Evolutionary conservation across 2,329 filamentous ascomycete species (phyloP).

Genomic region (Hypoxylon sp.): DNA sequence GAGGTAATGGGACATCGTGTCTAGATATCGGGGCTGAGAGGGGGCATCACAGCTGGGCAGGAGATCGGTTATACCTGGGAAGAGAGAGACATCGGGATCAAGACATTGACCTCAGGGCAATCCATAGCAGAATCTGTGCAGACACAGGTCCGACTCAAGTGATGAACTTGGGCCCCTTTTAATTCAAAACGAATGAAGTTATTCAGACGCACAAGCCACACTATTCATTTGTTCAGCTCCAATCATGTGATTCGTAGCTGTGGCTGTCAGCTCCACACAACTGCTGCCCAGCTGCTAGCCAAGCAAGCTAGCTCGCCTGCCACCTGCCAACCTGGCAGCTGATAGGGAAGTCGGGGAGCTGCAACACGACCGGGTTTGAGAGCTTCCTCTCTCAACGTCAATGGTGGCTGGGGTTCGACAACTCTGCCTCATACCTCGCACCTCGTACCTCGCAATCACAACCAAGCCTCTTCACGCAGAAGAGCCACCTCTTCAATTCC

Average conservation of each 20-base stretch:
- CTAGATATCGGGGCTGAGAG: neutral
- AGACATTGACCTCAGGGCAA: neutral
- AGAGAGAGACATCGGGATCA: neutral
- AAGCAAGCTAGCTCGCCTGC: no score
- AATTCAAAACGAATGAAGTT: no score
- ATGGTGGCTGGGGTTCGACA: constrained; percentile 34
- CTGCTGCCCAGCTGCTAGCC: constrained; percentile 32
- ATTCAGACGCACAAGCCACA: neutral
- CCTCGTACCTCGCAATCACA: constrained; percentile 14
- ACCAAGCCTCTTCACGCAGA: constrained; percentile 22
- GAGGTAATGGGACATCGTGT: neutral
- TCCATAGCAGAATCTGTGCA: neutral
- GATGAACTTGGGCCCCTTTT: neutral
- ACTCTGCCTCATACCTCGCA: constrained; percentile 24
- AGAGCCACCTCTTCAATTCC: constrained; percentile 12
- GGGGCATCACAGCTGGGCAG: neutral
- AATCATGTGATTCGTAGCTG: constrained; percentile 26
- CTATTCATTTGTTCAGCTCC: neutral
- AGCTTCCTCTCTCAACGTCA: constrained; percentile 32
- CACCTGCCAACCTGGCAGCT: no score
- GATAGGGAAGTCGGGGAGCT: constrained; percentile 23
- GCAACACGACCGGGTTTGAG: constrained; percentile 19
- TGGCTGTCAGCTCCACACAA: constrained; percentile 26
- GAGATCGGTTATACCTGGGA: neutral
- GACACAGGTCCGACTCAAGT: neutral